Evolutionary conservation across 139 green algal species (phyloP).

Genomic region (Spirogloea muscicola): DNA sequence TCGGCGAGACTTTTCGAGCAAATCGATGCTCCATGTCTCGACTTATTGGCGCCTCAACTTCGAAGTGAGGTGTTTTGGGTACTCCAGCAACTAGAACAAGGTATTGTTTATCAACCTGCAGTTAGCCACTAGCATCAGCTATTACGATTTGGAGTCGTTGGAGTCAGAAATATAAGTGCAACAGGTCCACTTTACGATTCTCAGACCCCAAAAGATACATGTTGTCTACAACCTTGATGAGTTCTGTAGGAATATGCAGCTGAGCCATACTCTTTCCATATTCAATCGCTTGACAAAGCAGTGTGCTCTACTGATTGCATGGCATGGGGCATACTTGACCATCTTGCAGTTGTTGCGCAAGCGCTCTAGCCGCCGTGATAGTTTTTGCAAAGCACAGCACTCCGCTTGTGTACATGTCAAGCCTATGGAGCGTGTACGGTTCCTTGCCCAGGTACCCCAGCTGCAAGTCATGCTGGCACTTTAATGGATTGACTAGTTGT

Average conservation of each 20-base stretch:
- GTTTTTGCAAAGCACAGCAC: constrained; percentile 34
- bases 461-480: constrained; percentile 1
- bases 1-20: neutral
- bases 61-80: neutral
- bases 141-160: neutral
- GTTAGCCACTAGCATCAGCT: neutral
- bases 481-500: no score
- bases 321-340: no score
- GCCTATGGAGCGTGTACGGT: constrained; percentile 26
- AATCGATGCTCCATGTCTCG: constrained; percentile 19
- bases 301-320: no score
- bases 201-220: neutral
- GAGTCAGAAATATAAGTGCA: neutral
- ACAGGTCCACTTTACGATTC: neutral
- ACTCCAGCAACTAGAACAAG: constrained; percentile 2
- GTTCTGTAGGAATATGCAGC: neutral
- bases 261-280: neutral
- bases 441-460: constrained; percentile 19
- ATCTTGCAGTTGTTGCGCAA: neutral
- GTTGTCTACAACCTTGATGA: neutral
- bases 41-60: constrained; percentile 13
- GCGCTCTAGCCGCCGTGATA: neutral
- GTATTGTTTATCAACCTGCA: constrained; percentile 18
- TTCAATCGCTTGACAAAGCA: no score
- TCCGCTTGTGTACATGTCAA: constrained; percentile 39